Percentiles rank a stretch among this genome's conserved stretches.
These are phyloP conservation scores for Coffea eugenioides DNA, from an alignment of 257 asterid genomes.

Conservation along the genomic window DNA sequence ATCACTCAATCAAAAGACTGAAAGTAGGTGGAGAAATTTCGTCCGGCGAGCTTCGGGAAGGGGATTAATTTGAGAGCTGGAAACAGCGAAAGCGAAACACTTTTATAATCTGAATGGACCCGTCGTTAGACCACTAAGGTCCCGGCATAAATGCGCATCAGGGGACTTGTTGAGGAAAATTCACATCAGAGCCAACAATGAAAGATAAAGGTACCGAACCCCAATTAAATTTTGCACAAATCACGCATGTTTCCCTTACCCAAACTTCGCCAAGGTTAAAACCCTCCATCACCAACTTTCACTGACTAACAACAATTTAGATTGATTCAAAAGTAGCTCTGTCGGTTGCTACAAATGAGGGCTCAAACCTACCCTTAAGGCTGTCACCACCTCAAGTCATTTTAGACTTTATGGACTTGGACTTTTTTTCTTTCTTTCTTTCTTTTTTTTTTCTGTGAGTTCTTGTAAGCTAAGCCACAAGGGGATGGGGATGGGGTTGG, in stretches of 20 bases:
- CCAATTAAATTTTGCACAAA: conserved; percentile 7
- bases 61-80: not conserved
- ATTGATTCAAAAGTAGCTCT: not conserved
- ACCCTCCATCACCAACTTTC: not conserved
- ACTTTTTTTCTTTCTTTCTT: not conserved
- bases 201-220: conserved; percentile 32
- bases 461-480: conserved; percentile 2
- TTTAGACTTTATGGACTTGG: conserved; percentile 9
- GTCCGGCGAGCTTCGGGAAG: not conserved
- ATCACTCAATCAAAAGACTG: too few relatives aligned
- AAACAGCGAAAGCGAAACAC: too few relatives aligned
- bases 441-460: not conserved
- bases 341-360: not conserved
- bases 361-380: conserved; percentile 9
- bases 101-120: not conserved
- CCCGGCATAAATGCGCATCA: conserved; percentile 26
- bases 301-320: too few relatives aligned
- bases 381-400: conserved; percentile 1
- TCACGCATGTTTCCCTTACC: not conserved
- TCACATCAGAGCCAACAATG: conserved; percentile 13
- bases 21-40: not conserved
- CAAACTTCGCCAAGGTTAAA: not conserved
- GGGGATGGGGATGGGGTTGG: not conserved
- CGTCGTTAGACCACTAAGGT: conserved; percentile 13
- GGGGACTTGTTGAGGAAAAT: conserved; percentile 3